These are phyloP conservation scores for Lomentospora prolificans DNA, from an alignment of 2,329 filamentous ascomycete species.

Conservation along the genomic window DNA sequence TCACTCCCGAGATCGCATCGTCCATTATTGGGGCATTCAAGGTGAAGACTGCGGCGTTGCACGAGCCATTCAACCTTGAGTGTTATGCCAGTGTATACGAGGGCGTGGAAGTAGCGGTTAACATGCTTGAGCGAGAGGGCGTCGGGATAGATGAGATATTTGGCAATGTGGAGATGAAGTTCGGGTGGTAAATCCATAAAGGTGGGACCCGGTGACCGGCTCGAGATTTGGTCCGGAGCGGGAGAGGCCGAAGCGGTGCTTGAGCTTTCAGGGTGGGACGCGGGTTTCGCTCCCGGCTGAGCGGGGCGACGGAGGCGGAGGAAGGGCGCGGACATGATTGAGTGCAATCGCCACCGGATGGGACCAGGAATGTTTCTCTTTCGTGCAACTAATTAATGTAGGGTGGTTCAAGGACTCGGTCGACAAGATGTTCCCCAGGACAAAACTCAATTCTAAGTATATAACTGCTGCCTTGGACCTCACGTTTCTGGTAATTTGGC, in stretches of 20 bases:
- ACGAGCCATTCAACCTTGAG: slow-evolving; percentile 63
- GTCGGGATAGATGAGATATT: slow-evolving; percentile 57
- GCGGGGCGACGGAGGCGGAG: slow-evolving; percentile 6
- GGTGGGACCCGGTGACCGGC: slow-evolving; percentile 20
- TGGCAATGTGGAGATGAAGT: slow-evolving; percentile 53
- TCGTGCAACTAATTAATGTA: not conserved
- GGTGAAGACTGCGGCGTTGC: slow-evolving; percentile 49
- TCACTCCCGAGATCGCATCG: slow-evolving; percentile 51
- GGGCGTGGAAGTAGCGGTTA: slow-evolving; percentile 49
- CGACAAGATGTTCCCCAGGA: not conserved
- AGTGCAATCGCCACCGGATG: not conserved
- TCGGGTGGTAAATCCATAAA: slow-evolving; percentile 52
- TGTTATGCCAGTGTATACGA: slow-evolving; percentile 55
- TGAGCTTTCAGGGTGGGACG: not conserved
- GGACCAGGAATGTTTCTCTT: not conserved
- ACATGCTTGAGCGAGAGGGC: slow-evolving; percentile 62
- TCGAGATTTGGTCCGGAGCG: slow-evolving; percentile 17
- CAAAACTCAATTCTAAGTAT: slow-evolving; percentile 1
- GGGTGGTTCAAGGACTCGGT: not conserved
- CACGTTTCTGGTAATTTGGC: not conserved
- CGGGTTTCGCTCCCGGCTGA: not conserved
- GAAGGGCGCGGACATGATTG: not conserved
- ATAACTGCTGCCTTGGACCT: slow-evolving; percentile 2
- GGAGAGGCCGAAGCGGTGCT: not conserved
- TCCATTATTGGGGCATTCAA: slow-evolving; percentile 53